These are phyloP conservation scores for Tremella fuciformis DNA, from an alignment of 768 basidiomycete genomes.

Conservation along the genomic window DNA sequence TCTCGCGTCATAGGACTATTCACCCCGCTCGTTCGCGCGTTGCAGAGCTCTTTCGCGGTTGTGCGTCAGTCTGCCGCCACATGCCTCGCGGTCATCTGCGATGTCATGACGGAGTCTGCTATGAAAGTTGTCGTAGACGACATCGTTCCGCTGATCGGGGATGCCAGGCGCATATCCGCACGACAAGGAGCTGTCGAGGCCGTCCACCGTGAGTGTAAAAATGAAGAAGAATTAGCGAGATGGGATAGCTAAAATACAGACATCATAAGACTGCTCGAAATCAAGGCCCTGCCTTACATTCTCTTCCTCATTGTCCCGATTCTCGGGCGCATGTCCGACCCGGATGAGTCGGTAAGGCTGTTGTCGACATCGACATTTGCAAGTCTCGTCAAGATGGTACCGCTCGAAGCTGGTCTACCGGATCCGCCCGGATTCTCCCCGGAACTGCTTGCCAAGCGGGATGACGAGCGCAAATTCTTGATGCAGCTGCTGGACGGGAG, in stretches of 20 bases:
- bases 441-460: constrained; percentile 78
- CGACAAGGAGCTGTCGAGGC: constrained; percentile 87
- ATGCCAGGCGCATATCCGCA: constrained; percentile 68
- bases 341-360: constrained; percentile 84
- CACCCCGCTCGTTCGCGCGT: constrained; percentile 69
- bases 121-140: constrained; percentile 87
- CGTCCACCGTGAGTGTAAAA: constrained; percentile 74
- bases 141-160: constrained; percentile 75
- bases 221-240: too few species aligned
- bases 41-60: constrained; percentile 84
- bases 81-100: constrained; percentile 82
- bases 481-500: constrained; percentile 89
- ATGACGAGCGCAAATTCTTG: constrained; percentile 84
- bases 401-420: constrained; percentile 94
- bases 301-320: constrained; percentile 95
- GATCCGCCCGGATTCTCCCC: constrained; percentile 89
- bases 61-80: constrained; percentile 82
- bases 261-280: constrained; percentile 83
- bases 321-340: constrained; percentile 94
- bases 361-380: constrained; percentile 97
- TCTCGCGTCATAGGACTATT: constrained; percentile 68
- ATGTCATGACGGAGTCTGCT: constrained; percentile 75
- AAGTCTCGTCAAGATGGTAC: constrained; percentile 95
- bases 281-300: constrained; percentile 92
- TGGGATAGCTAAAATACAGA: too few species aligned